Base-by-base conservation (phyloP, 345 rosid genomes). In the Salix dunnii region DNA sequence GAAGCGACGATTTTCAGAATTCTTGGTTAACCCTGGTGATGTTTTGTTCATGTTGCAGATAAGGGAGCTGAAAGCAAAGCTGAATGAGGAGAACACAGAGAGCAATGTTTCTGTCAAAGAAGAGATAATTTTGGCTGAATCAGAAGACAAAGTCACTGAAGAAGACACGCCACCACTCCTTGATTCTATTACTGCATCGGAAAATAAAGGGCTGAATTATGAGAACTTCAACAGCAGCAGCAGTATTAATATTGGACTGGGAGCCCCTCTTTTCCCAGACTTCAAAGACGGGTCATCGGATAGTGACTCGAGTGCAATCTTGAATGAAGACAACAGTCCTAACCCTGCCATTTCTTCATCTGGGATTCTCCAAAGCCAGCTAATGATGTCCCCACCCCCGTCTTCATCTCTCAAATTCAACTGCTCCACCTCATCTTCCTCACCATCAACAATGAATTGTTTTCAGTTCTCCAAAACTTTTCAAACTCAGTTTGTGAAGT, bases 221-320 rank as follows among this genome's bases (percentile, higher is more conserved):
- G 85, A 88, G 48, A 85, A 82, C 78, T 86, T 86, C 72, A 82
- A 82, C 55, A 84, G 66, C 55, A 68, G 21, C 77, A 75, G 64
- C 61, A 18, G 74, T 68, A 43, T 68, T n/a, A 33, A 67, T 67
- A 33, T 18, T 11, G 70, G 70, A 36, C n/a, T 28, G 2, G 81
- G 68, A 6, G 76, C 78, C 61, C 70, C 79, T 17, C 76, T 90
- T 21, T 90, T 88, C 79, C 85, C 90, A 1, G 91, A 87, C 74
- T 70, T 82, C 75, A 86, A 85, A 78, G 97, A 89, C 27, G 98
- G 96, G 72, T 91, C 96, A 1, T 91, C 99, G 1, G 99, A 93
- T 43, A 93, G 99, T 49, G 98, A 92, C 70, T 90, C 97, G 5
- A 90, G 98, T 70, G 99, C 97, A 0, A 83, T 95, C 76, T 70